phyloP scores from a whole-genome alignment of 805 yeast genomes.

The Metahyphopichia silvanorum region DNA sequence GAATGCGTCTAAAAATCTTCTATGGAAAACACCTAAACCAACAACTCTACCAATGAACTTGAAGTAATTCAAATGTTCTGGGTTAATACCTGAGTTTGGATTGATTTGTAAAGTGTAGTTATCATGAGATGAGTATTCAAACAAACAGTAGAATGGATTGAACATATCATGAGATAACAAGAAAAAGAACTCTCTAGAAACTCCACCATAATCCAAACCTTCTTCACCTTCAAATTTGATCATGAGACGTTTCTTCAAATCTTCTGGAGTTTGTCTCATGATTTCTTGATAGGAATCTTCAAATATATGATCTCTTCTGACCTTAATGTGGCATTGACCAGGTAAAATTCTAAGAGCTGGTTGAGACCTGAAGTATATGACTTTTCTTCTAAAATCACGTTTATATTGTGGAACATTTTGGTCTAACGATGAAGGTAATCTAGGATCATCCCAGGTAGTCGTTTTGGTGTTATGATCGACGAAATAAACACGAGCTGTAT shows the following conservation, averaged over 20 bases:
- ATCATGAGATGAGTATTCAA: slow-evolving; percentile 97
- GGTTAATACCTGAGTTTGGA: slow-evolving; percentile 95
- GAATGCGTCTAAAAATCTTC: slow-evolving; percentile 96
- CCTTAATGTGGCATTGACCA: slow-evolving; percentile 98
- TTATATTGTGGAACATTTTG: slow-evolving; percentile 99
- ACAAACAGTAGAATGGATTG: slow-evolving; percentile 95
- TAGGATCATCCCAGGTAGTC: slow-evolving; percentile 99
- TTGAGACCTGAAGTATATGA: slow-evolving; percentile 95
- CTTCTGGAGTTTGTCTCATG: slow-evolving; percentile 99
- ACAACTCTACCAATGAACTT: slow-evolving; percentile 98
- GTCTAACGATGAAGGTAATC: slow-evolving; percentile 94
- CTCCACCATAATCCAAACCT: slow-evolving; percentile 99
- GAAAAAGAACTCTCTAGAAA: slow-evolving; percentile 96
- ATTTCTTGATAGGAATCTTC: slow-evolving; percentile 98
- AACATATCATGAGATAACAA: slow-evolving; percentile 97
- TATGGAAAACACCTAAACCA: slow-evolving; percentile 96
- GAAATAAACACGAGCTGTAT: slow-evolving; percentile 96
- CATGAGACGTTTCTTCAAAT: slow-evolving; percentile 95
- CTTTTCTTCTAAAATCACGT: slow-evolving; percentile 97
- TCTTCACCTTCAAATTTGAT: slow-evolving; percentile 99
- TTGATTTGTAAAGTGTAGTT: slow-evolving; percentile 96
- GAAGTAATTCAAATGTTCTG: slow-evolving; percentile 97
- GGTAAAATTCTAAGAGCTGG: slow-evolving; percentile 96
- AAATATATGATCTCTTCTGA: slow-evolving; percentile 91
- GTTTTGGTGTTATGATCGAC: slow-evolving; percentile 99